Conservation (phyloP, 805 yeast species). For the Nematodospora valgi region DNA sequence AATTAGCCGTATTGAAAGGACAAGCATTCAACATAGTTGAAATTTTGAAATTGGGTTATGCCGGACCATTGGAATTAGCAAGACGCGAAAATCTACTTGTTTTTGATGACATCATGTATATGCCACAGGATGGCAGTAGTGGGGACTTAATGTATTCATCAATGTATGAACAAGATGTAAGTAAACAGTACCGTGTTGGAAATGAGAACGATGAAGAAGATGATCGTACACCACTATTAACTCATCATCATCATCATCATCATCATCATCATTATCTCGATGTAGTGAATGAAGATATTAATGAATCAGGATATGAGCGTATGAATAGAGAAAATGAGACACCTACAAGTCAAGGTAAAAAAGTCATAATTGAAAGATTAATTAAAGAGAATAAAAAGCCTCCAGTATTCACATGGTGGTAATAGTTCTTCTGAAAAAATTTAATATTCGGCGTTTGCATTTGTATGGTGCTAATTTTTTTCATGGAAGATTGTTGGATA, state of each 20-base stretch:
- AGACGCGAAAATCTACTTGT: conserved; percentile 55
- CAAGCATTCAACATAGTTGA: conserved; percentile 77
- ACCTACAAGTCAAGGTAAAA: conserved; percentile 9
- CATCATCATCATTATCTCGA: not conserved
- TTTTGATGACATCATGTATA: conserved; percentile 58
- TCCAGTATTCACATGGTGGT: conserved; percentile 71
- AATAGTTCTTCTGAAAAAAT: conserved; percentile 5
- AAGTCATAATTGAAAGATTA: conserved; percentile 58
- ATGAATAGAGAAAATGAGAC: conserved; percentile 17
- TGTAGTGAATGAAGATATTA: conserved; percentile 8
- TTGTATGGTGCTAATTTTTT: conserved; percentile 4
- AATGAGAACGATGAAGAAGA: not conserved
- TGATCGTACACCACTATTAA: conserved; percentile 9
- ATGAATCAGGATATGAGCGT: conserved; percentile 11
- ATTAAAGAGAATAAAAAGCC: conserved; percentile 53
- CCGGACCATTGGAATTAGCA: conserved; percentile 67
- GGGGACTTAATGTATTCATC: conserved; percentile 13
- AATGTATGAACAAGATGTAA: conserved; percentile 5
- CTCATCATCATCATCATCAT: not conserved
- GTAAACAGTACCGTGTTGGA: not conserved
- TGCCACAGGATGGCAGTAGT: conserved; percentile 46
- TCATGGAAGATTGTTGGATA: conserved; percentile 10
- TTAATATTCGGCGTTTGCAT: not conserved
- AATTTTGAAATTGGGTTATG: conserved; percentile 50
- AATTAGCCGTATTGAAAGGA: conserved; percentile 69